Percentiles rank a stretch among this genome's conserved stretches.
Conservation (phyloP, 345 rosid genomes). For the Clarkia xantiana region DNA sequence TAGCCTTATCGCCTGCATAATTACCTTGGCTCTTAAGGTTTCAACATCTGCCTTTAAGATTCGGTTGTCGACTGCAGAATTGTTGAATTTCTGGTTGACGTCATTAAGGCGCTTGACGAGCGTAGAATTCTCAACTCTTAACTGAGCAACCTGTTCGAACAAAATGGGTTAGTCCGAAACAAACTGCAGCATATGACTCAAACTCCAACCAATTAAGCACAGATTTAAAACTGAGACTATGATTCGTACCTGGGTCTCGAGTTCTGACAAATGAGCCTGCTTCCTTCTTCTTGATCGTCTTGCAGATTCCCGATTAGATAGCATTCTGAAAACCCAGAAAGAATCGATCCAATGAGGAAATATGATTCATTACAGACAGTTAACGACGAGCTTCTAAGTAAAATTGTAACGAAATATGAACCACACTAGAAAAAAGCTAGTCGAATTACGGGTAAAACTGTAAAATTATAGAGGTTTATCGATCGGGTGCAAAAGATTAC, state of each 20-base stretch:
- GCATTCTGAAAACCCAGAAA: constrained; percentile 44
- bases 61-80: constrained; percentile 75
- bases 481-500: no score
- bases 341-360: no score
- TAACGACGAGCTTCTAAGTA: no score
- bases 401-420: not conserved
- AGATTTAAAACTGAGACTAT: not conserved
- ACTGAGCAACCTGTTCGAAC: constrained; percentile 53
- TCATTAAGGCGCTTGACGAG: constrained; percentile 56
- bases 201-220: not conserved
- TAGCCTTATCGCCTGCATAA: constrained; percentile 1
- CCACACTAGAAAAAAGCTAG: no score
- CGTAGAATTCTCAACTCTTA: constrained; percentile 62
- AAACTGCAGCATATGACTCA: not conserved
- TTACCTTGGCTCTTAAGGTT: constrained; percentile 82
- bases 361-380: no score
- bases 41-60: constrained; percentile 86
- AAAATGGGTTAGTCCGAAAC: constrained; percentile 3
- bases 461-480: no score
- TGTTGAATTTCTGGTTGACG: constrained; percentile 60
- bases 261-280: constrained; percentile 80
- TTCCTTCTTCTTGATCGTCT: constrained; percentile 92
- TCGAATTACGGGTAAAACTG: no score
- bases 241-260: constrained; percentile 64
- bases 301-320: constrained; percentile 92